Evolutionary conservation across 331 rosid species (phyloP).

Genomic region (Telfairia occidentalis): DNA sequence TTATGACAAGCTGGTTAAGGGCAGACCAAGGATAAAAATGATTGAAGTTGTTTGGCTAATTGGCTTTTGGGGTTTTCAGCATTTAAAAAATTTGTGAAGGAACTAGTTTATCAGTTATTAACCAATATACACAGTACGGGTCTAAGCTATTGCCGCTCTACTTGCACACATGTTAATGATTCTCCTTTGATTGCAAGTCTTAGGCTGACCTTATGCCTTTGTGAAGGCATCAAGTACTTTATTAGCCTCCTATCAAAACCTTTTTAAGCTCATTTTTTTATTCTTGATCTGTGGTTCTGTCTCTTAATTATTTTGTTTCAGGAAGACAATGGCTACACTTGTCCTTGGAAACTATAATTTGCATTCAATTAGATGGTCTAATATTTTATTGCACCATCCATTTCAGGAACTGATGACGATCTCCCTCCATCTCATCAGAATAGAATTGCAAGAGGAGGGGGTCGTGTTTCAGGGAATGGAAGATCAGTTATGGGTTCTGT

Average conservation of each 20-base stretch:
- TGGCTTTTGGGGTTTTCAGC: neutral
- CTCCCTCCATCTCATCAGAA: conserved; percentile 18
- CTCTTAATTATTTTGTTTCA: neutral
- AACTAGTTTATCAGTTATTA: neutral
- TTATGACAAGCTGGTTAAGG: neutral
- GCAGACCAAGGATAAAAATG: neutral
- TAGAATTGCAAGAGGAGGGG: conserved; percentile 67
- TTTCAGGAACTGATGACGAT: conserved; percentile 22
- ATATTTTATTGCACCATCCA: neutral
- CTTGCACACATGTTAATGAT: neutral
- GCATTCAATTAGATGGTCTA: neutral
- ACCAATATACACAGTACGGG: neutral
- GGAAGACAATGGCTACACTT: neutral
- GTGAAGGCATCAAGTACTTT: neutral
- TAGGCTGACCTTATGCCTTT: neutral
- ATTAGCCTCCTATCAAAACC: neutral
- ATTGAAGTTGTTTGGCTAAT: neutral
- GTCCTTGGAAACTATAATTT: neutral
- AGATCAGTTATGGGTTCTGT: conserved; percentile 51
- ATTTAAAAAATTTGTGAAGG: neutral
- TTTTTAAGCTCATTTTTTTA: neutral
- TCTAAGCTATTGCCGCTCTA: neutral
- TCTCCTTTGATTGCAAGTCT: neutral
- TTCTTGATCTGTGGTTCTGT: neutral
- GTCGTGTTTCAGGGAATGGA: conserved; percentile 63